These are phyloP conservation scores for Hamamelis virginiana DNA, from an alignment of 164 flowering plant genomes.

Conservation along the genomic window DNA sequence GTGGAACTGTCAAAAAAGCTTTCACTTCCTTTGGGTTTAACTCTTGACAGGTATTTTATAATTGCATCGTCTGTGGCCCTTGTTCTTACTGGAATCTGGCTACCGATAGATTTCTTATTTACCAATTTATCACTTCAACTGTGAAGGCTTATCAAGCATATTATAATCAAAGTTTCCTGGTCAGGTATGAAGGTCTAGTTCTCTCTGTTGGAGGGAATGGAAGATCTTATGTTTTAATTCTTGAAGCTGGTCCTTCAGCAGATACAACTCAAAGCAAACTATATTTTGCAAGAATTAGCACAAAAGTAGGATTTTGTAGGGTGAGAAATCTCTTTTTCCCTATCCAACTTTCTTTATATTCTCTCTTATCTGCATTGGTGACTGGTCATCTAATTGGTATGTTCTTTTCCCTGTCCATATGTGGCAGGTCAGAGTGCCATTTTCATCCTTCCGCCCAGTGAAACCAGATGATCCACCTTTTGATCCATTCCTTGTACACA, in stretches of 20 bases:
- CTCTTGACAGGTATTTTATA: constrained; percentile 78
- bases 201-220: constrained; percentile 98
- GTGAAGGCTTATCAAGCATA: neutral
- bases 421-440: constrained; percentile 82
- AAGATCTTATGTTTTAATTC: constrained; percentile 80
- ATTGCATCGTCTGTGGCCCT: neutral
- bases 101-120: neutral
- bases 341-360: neutral
- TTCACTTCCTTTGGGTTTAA: constrained; percentile 78
- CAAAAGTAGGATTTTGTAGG: constrained; percentile 96
- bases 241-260: constrained; percentile 89
- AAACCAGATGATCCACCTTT: constrained; percentile 94
- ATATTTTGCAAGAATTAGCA: constrained; percentile 84
- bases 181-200: constrained; percentile 89
- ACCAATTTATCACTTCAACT: neutral
- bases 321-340: constrained; percentile 35
- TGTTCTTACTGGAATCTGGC: neutral
- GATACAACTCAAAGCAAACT: constrained; percentile 84
- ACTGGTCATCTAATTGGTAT: neutral
- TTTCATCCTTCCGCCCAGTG: constrained; percentile 86
- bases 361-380: no score
- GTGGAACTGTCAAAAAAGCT: constrained; percentile 80
- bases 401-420: neutral
- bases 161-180: neutral
- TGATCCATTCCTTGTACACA: constrained; percentile 96